Evolutionary conservation across 1,139 yeast species (phyloP), one percentile per base, ranked within the genome.

Genomic region (Nakaseomyces kungkrabaensis): DNA sequence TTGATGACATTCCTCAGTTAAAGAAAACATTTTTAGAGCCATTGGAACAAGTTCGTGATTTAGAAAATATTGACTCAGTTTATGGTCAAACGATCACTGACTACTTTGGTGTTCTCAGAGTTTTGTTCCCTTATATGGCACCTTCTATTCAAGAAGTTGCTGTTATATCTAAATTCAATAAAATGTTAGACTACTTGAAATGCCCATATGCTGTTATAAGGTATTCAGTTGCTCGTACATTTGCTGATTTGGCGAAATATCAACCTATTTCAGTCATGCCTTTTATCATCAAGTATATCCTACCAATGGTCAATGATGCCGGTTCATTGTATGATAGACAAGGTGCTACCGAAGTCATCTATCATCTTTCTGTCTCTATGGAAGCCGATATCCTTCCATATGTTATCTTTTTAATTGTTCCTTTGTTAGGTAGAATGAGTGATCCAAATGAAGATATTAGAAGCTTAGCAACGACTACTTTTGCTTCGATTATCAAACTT

Each of bases 401-500:
- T 67, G 90, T 94, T 48, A 96, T 94, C 37, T 94, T 92, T 66
- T 76, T 94, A 61, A 88, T 94, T 66, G 97, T 94, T 26, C 98
- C 99, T 13, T 89, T 92, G 1, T 73, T 94, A 59, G 99, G 98
- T 47, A 78, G 98, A 66, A 94, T 94, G 98, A 89, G 97, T 73
- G 99, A 94, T 68, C 76, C 96, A 1, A 89, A 90, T 62, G 78
- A 77, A 51, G 96, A 89, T 65, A 83, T 90, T n/a, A 79, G 99
- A 60, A 76, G 85, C 24, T 70, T 94, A 50, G 95, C 98, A 0
- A 90, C 98, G 0, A 88, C 97, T 0, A 88, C 98, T 0, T 94
- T 94, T 76, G 99, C 99, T 0, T 83, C 95, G 0, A 88, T 94
- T 54, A 92, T 94, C 59, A 94, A 92, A 65, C 73, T 94, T 54